Evolutionary conservation across 2,329 filamentous ascomycete genomes (phyloP), one percentile per base, ranked within the genome.

Genomic region (Aspergillus latus): DNA sequence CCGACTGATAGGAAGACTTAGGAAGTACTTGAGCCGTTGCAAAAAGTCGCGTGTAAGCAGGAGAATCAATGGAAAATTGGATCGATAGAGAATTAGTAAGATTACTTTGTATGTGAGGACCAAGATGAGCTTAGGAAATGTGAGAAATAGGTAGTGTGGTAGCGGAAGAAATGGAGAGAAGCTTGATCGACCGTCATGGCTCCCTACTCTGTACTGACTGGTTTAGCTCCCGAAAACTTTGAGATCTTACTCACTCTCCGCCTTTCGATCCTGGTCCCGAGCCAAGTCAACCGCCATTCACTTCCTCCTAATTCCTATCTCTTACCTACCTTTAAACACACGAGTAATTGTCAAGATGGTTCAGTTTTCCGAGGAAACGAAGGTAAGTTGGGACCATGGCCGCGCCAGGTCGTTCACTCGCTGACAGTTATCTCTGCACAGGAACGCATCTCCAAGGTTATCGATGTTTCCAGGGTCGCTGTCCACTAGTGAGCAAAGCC

Each of bases 371-470:
- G 94, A 99, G 79, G 94, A 99, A 81, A 92, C 92, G 72, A 97
- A 97, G 88, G 93, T 96, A 62, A 47, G 70, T 52, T 36, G 16
- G 15, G 29, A 9, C 5, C 37, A 39, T 30, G 62, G 52, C 54
- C 49, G 47, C 39, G 29, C 15, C 42, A 40, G 32, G 47, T 21
- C 46, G 45, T 32, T 30, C 36, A 6, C 21, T 50, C 53, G 46
- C 62, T 66, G 49, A 66, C 47, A 6, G 29, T 8, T 51, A 36
- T 52, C 49, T 40, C 34, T 34, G 11, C 36, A 28, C 68, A 97
- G 93, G 94, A 99, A 88, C 92, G 94, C 82, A 96, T 99, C 78
- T 88, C 90, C 71, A 93, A 92, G 82, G 84, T 97, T 80, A 94
- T 99, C 75, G 94, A 97, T 77, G 81, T 97, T 74, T 94, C 92